Conservation (phyloP, 305 asterid species). For the Striga hermonthica region DNA sequence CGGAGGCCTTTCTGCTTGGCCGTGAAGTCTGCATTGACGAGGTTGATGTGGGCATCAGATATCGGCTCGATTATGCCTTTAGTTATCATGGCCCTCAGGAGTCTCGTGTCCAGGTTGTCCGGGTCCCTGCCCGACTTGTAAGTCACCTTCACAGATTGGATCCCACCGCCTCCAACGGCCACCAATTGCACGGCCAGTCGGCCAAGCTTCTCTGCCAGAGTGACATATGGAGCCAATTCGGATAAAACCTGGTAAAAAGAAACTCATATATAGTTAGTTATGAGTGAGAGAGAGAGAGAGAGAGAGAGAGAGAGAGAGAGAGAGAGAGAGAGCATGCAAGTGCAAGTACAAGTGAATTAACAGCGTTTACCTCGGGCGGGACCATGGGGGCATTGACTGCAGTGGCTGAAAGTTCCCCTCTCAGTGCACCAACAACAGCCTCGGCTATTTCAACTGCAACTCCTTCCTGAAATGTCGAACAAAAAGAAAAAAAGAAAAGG, state of each 20-base stretch:
- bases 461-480: slow-evolving; percentile 57
- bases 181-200: slow-evolving; percentile 75
- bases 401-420: slow-evolving; percentile 85
- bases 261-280: too few relatives aligned
- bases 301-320: too few relatives aligned
- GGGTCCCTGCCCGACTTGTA: slow-evolving; percentile 64
- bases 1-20: slow-evolving; percentile 79
- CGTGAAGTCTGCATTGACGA: slow-evolving; percentile 79
- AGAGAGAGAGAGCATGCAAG: too few relatives aligned
- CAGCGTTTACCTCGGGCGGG: slow-evolving; percentile 59
- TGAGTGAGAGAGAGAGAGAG: too few relatives aligned
- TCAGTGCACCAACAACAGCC: slow-evolving; percentile 87
- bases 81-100: slow-evolving; percentile 85
- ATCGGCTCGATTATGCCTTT: slow-evolving; percentile 88
- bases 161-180: slow-evolving; percentile 67
- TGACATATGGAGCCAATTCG: slow-evolving; percentile 72
- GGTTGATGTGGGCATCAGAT: slow-evolving; percentile 57
- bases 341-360: too few relatives aligned
- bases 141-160: slow-evolving; percentile 67
- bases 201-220: slow-evolving; percentile 84
- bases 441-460: slow-evolving; percentile 93
- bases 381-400: slow-evolving; percentile 97
- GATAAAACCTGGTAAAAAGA: slow-evolving; percentile 50
- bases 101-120: slow-evolving; percentile 79
- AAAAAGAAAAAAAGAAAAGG: background rate